phyloP scores from a whole-genome alignment of 139 green algal genomes.

The Penium margaritaceum region DNA sequence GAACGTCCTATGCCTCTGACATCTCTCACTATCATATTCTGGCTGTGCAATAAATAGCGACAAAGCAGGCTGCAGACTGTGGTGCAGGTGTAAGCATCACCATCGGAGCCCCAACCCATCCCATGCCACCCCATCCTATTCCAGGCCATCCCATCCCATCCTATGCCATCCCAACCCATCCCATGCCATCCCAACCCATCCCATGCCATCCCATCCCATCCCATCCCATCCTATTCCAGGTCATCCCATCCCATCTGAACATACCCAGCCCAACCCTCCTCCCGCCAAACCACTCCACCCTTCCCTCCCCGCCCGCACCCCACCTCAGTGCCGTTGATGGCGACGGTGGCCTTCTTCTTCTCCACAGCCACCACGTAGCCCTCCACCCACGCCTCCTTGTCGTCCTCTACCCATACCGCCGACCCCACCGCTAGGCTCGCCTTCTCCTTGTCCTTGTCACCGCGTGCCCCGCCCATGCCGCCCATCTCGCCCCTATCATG shows the following conservation, averaged over 20 bases:
- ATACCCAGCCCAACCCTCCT: too few species aligned
- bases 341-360: not conserved
- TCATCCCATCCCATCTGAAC: not conserved
- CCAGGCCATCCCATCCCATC: slow-evolving; percentile 3
- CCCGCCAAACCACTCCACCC: too few species aligned
- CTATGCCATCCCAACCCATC: not conserved
- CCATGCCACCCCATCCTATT: too few species aligned
- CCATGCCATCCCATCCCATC: slow-evolving; percentile 2
- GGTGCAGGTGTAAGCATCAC: too few species aligned
- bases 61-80: too few species aligned
- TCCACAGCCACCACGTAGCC: slow-evolving; percentile 11
- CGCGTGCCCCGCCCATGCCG: too few species aligned
- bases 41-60: too few species aligned
- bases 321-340: not conserved
- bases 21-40: too few species aligned
- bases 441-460: too few species aligned
- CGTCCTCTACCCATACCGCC: slow-evolving; percentile 32
- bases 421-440: slow-evolving; percentile 12
- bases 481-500: too few species aligned
- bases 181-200: not conserved
- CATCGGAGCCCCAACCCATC: not conserved
- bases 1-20: too few species aligned
- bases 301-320: not conserved
- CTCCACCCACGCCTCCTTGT: slow-evolving; percentile 30
- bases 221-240: not conserved